A percentile compares a stretch with the other conserved stretches of the same genome.
These are phyloP conservation scores for Apiotrichum siamense DNA, from an alignment of 1,284 basidiomycete species.

Conservation along the genomic window DNA sequence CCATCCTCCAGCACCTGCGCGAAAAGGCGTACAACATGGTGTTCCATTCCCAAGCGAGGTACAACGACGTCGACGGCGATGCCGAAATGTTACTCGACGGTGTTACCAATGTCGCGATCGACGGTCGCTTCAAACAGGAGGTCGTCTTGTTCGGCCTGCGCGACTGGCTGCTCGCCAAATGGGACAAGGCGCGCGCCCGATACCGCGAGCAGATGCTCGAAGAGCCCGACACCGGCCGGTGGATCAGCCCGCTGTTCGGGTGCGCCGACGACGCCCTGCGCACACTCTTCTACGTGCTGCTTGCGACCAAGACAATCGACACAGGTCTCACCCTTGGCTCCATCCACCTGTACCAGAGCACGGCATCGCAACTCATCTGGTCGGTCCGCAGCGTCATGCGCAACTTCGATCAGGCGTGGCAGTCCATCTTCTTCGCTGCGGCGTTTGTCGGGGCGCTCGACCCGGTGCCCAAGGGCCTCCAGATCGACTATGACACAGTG, in stretches of 20 bases:
- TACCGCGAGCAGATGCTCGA: background rate
- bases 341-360: conserved; percentile 66
- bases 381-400: background rate
- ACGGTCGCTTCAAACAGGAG: conserved; percentile 49
- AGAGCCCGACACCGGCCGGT: background rate
- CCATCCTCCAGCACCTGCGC: background rate
- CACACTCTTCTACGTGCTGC: conserved; percentile 50
- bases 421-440: conserved; percentile 52
- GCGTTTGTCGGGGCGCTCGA: conserved; percentile 4
- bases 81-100: background rate
- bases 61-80: background rate
- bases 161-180: conserved; percentile 69
- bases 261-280: background rate
- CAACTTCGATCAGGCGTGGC: conserved; percentile 57
- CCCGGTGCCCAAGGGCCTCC: background rate
- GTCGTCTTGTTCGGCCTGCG: conserved; percentile 69
- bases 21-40: background rate
- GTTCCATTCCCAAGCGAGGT: background rate
- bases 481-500: conserved; percentile 27
- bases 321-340: conserved; percentile 63
- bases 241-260: conserved; percentile 2
- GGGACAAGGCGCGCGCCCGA: conserved; percentile 49
- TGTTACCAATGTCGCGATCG: background rate
- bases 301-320: conserved; percentile 60
- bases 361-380: conserved; percentile 46